Evolutionary conservation across 1,139 yeast genomes (phyloP), one percentile per base, ranked within the genome.

Genomic region (Lodderomyces parapsilosis): DNA sequence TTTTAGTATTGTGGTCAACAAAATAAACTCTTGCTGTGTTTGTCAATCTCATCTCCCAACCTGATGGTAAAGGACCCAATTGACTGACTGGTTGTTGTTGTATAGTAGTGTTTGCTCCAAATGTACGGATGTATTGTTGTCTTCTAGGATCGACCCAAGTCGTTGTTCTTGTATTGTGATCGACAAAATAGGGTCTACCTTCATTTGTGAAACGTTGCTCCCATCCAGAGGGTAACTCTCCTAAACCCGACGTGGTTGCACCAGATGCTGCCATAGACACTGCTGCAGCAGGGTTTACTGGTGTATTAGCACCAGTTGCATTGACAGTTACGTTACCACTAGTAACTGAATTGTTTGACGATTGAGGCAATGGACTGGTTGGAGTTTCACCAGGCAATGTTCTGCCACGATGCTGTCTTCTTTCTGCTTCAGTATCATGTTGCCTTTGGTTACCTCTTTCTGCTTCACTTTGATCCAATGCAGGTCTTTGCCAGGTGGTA

Each of bases 111-210:
- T 85, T 83, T 56, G 88, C 89, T 30, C 96, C 96, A 64, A 87
- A 90, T 50, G 96, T 90, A 62, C 98, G 86, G 55, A 93, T 94
- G 65, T 90, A 93, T 71, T 93, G 99, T 68, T 93, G 99, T 67
- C 99, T 83, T 68, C 99, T 81, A 51, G 99, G 99, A 65, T 93
- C 99, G 42, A 93, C 99, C 99, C 99, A 93, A 4, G 99, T 94
- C 4, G 99, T 93, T 0, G 99, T 93, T 65, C 99, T 81, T 14
- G 99, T 93, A 65, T 93, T 93, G 70, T 93, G 99, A 65, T 93
- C 99, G 43, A 93, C 99, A 64, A 91, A 93, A 68, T 93, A 93
- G 11, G 98, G 95, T 60, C 99, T 80, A 32, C 99, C 99, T 66
- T 93, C 99, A 35, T 96, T 96, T 4, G 99, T 93, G 58, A 87